Base-by-base conservation (phyloP, 2,329 filamentous ascomycete genomes). In the Xylogone sp. region DNA sequence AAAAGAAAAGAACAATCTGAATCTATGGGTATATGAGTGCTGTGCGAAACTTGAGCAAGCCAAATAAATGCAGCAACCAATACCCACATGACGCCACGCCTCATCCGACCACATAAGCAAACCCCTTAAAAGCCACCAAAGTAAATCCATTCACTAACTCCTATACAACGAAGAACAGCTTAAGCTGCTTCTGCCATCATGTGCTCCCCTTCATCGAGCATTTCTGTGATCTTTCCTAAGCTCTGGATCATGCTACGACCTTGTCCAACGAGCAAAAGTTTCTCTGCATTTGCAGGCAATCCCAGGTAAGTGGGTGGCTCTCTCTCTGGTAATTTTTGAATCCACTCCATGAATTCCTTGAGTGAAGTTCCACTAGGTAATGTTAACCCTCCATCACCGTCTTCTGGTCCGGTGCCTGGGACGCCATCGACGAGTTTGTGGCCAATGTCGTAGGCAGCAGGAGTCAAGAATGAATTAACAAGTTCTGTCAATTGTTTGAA, bases 231-330 rank as follows among this genome's bases (percentile, higher is more conserved):
- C 69, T 86, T 89, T 65, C 86, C 85, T 68, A 97, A 63, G 69
- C 97, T 92, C 57, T 79, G 81, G 62, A 97, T 85, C 81, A 97
- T 85, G 63, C 86, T 88, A 65, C 83, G 82, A 43, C 93, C 95
- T 64, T 96, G 84, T 2, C 90, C 92, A 13, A 96, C 89, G 27
- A 99, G 78, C 62, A 99, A 71, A 66, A 99, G 68, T 73, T 97
- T 99, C 83, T 99, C 94, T 19, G 94, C 94, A 68, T 99, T 97
- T 22, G 90, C 90, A 31, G 94, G 94, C 59, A 99, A 72, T 20
- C 94, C 95, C 16, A 99, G 78, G 67, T 96, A 99, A 1, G 91
- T 96, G 3, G 94, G 94, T 22, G 95, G 95, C 70, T 99, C 94
- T 62, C 94, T 84, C 77, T 99, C 94, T 0, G 94, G 94, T 55